Evolutionary conservation across 441 rosid species (phyloP), one percentile per base, ranked within the genome.

Genomic region (Lepidium campestre): DNA sequence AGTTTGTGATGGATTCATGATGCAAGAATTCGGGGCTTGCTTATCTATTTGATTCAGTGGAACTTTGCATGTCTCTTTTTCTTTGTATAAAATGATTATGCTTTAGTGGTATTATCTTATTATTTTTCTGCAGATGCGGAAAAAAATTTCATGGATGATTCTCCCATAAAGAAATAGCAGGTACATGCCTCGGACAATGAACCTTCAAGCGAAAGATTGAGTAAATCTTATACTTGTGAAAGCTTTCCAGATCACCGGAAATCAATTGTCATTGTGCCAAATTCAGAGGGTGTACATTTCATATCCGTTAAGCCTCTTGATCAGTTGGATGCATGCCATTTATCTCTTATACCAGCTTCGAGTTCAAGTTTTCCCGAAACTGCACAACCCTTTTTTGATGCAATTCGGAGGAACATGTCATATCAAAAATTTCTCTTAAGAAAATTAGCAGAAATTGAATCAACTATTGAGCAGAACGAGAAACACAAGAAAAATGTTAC

Each of bases 391-490:
- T 81, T 88, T 62, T 55, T 88, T 68, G 85, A 80, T 58, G 90
- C 96, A 17, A 85, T 93, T 67, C 83, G 83, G 81, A 91, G 40
- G 86, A 93, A 93, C 67, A 86, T 95, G 68, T 77, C 86, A 1
- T 87, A 78, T 58, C 99, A 93, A 83, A 89, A 75, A 80, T 82
- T 87, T 49, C 71, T 87, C 14, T 74, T 89, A 61, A 73, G 68
- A 72, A 89, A 93, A 78, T 71, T 93, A 79, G 68, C 63, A 62
- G 82, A 86, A 49, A 81, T 87, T 75, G 95, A 89, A 76, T 84
- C 90, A 52, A 86, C 86, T 59, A 87, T 91, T 45, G 96, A 83
- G 89, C 89, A 85, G 85, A 90, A 85, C 78, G 83, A 84, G 83
- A 82, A 85, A 78, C 79, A 86, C 84, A 80, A 68, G 82, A 82